Evolutionary conservation across 768 basidiomycete species (phyloP).

Genomic region (Lactifluus pinguis): DNA sequence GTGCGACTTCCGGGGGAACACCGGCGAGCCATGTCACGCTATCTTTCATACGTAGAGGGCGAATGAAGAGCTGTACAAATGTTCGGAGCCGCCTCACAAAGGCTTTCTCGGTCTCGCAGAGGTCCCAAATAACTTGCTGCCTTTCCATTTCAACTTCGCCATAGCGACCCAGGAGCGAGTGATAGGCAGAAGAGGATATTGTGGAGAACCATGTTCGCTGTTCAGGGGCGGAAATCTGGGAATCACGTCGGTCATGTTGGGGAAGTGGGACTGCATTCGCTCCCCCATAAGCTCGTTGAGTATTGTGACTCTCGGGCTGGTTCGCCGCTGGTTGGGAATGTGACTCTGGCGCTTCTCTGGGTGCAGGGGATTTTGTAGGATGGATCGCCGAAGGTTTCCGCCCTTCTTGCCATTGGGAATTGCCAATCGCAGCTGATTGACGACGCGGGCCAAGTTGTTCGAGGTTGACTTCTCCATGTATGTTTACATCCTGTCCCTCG

Average conservation of each 20-base stretch:
- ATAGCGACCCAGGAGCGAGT: conserved; percentile 30
- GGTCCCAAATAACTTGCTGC: conserved; percentile 59
- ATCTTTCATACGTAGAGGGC: conserved; percentile 66
- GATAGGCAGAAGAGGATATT: conserved; percentile 24
- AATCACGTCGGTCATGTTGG: neutral
- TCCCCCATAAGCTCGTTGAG: neutral
- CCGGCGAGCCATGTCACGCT: conserved; percentile 73
- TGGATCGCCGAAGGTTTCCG: neutral
- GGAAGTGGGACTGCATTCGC: neutral
- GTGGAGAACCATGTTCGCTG: conserved; percentile 20
- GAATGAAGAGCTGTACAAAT: conserved; percentile 64
- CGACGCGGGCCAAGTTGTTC: conserved; percentile 4
- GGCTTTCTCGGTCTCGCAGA: conserved; percentile 56
- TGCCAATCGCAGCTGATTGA: neutral
- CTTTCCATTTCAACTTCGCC: conserved; percentile 48
- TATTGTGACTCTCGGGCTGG: neutral
- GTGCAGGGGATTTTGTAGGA: neutral
- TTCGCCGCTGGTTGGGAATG: neutral
- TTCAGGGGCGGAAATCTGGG: conserved; percentile 1
- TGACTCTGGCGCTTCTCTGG: neutral
- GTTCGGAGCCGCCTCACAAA: conserved; percentile 60
- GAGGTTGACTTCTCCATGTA: conserved; percentile 14
- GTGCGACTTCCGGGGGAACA: conserved; percentile 58
- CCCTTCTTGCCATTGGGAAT: neutral
- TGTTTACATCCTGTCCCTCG: conserved; percentile 7